Percentiles rank a stretch among this genome's conserved stretches.
These are phyloP conservation scores for Zostera marina DNA, from an alignment of 116 monocot genomes.

Conservation along the genomic window DNA sequence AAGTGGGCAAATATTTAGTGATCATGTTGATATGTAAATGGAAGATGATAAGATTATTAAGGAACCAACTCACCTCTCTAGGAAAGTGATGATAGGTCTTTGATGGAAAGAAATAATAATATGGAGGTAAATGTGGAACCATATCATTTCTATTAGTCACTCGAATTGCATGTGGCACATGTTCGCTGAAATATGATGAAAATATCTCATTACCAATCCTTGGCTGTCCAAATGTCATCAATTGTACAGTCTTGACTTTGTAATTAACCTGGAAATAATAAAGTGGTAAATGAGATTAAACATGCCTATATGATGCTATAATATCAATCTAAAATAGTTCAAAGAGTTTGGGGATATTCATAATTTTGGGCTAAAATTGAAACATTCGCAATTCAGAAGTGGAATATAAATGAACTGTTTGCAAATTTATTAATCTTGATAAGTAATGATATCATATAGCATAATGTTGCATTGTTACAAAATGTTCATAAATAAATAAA, in stretches of 20 bases:
- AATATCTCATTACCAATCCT: constrained; percentile 78
- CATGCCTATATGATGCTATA: too few species aligned
- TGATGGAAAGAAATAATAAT: constrained; percentile 52
- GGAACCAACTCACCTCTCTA: constrained; percentile 44
- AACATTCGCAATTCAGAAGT: too few species aligned
- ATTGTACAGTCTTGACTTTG: constrained; percentile 30
- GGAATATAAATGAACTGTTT: too few species aligned
- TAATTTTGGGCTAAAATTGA: too few species aligned
- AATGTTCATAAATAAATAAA: not conserved
- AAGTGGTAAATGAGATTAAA: not conserved
- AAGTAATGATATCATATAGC: not conserved
- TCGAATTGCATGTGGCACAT: constrained; percentile 51
- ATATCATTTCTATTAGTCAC: constrained; percentile 70
- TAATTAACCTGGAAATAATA: constrained; percentile 42
- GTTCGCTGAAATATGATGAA: constrained; percentile 47
- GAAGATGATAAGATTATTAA: not conserved
- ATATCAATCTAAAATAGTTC: too few species aligned
- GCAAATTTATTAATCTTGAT: not conserved
- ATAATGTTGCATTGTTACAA: not conserved
- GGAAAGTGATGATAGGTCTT: constrained; percentile 97
- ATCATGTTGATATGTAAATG: not conserved
- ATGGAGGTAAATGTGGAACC: constrained; percentile 89
- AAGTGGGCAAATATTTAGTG: too few species aligned
- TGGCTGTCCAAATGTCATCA: constrained; percentile 97
- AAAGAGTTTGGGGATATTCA: too few species aligned